Percentiles rank a stretch among this genome's conserved stretches.
phyloP scores from a whole-genome alignment of 352 stramenopile species.

The Globisporangium paroecandrum region DNA sequence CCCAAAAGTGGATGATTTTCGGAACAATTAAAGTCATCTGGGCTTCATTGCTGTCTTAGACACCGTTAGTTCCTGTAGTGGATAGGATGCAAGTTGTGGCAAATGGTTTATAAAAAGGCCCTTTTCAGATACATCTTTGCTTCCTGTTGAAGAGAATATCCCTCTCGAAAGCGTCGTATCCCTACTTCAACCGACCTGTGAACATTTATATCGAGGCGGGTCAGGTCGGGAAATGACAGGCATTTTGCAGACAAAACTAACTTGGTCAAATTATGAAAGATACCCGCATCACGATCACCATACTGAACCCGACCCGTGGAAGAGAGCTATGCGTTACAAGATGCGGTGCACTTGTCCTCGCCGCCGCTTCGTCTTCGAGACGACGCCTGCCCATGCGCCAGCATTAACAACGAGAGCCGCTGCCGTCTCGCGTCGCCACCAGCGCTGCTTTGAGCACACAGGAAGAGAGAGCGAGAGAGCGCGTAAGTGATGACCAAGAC shows the following conservation, averaged over 20 bases:
- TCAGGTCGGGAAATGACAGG: background rate
- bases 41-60: background rate
- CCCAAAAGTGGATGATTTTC: background rate
- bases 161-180: background rate
- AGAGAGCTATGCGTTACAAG: constrained; percentile 4
- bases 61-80: background rate
- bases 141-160: background rate
- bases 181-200: background rate
- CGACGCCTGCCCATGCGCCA: background rate
- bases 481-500: constrained; percentile 9
- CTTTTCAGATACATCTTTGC: background rate
- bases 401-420: background rate
- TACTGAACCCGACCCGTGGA: background rate
- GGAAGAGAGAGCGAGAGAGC: too few species aligned
- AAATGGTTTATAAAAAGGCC: background rate
- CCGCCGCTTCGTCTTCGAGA: constrained; percentile 9
- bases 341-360: background rate
- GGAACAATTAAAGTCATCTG: background rate
- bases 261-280: background rate
- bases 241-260: background rate
- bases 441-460: background rate
- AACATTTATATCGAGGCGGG: background rate
- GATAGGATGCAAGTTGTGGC: background rate
- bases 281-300: background rate
- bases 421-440: background rate